Conservation (phyloP, 352 stramenopile species). For the Peronosclerospora sorghi region DNA sequence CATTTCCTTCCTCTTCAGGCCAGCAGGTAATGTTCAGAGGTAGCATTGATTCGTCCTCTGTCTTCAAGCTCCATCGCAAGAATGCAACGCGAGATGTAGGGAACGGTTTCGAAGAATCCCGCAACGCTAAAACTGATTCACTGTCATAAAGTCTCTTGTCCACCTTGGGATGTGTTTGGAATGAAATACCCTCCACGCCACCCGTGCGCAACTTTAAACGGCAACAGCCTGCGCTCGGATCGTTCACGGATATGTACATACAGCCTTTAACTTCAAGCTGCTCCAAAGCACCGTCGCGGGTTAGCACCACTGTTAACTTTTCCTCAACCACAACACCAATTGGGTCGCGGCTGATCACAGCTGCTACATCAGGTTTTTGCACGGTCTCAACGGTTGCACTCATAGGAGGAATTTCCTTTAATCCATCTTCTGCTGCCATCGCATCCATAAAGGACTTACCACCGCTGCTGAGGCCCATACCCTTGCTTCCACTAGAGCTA, state of each 20-base stretch:
- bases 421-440: slow-evolving; percentile 75
- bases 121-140: slow-evolving; percentile 66
- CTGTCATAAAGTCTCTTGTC: slow-evolving; percentile 83
- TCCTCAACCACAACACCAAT: slow-evolving; percentile 78
- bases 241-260: slow-evolving; percentile 77
- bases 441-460: slow-evolving; percentile 81
- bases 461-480: slow-evolving; percentile 48
- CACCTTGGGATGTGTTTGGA: slow-evolving; percentile 82
- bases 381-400: slow-evolving; percentile 51
- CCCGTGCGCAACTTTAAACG: slow-evolving; percentile 64
- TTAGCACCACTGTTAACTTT: slow-evolving; percentile 79
- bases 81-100: slow-evolving; percentile 70
- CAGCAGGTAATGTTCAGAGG: slow-evolving; percentile 83
- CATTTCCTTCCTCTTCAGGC: slow-evolving; percentile 73
- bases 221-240: slow-evolving; percentile 53
- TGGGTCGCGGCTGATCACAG: slow-evolving; percentile 65
- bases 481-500: slow-evolving; percentile 23
- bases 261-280: slow-evolving; percentile 83
- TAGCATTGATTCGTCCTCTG: slow-evolving; percentile 75
- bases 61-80: slow-evolving; percentile 80
- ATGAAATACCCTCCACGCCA: slow-evolving; percentile 57
- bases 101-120: slow-evolving; percentile 77
- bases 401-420: slow-evolving; percentile 82
- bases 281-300: slow-evolving; percentile 69
- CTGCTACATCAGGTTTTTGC: slow-evolving; percentile 45